Percentiles rank a stretch among this genome's conserved stretches.
Evolutionary conservation across 2,329 filamentous ascomycete genomes (phyloP).

Genomic region (Colletotrichum viniferum): DNA sequence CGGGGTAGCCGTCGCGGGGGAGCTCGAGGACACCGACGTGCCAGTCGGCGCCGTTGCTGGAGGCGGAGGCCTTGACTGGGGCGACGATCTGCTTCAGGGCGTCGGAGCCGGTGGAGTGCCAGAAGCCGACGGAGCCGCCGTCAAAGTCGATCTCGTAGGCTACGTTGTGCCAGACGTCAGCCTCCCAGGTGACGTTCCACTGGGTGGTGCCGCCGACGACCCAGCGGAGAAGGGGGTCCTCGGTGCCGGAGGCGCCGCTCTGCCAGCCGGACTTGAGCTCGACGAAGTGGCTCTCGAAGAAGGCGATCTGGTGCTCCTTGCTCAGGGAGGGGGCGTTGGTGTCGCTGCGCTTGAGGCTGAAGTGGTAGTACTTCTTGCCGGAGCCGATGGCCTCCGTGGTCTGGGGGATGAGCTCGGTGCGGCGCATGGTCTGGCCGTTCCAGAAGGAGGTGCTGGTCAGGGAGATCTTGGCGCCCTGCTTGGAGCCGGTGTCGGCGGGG

Average conservation of each 20-base stretch:
- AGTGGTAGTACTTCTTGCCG: constrained; percentile 75
- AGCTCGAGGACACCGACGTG: constrained; percentile 74
- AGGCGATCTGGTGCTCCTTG: constrained; percentile 70
- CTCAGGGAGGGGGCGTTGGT: constrained; percentile 65
- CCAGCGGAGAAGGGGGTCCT: constrained; percentile 65
- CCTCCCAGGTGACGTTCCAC: constrained; percentile 66
- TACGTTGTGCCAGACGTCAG: constrained; percentile 76
- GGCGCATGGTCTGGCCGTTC: constrained; percentile 75
- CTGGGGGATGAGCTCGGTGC: constrained; percentile 76
- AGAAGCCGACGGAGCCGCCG: constrained; percentile 67
- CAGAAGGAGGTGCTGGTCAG: constrained; percentile 69
- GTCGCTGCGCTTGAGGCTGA: constrained; percentile 65
- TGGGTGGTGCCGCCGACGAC: constrained; percentile 63
- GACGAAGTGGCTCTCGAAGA: constrained; percentile 75
- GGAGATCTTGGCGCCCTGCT: constrained; percentile 71
- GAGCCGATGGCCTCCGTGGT: constrained; percentile 67
- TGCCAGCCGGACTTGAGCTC: constrained; percentile 75
- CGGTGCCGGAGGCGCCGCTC: constrained; percentile 46
- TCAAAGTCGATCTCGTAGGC: constrained; percentile 76
- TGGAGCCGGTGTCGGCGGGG: constrained; percentile 64
- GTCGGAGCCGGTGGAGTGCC: constrained; percentile 69
- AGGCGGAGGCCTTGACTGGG: constrained; percentile 63
- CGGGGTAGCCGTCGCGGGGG: constrained; percentile 58
- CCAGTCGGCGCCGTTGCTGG: constrained; percentile 73
- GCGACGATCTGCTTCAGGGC: constrained; percentile 62